These are phyloP conservation scores for Lipomyces sp. DNA, from an alignment of 805 yeast genomes.

Conservation along the genomic window DNA sequence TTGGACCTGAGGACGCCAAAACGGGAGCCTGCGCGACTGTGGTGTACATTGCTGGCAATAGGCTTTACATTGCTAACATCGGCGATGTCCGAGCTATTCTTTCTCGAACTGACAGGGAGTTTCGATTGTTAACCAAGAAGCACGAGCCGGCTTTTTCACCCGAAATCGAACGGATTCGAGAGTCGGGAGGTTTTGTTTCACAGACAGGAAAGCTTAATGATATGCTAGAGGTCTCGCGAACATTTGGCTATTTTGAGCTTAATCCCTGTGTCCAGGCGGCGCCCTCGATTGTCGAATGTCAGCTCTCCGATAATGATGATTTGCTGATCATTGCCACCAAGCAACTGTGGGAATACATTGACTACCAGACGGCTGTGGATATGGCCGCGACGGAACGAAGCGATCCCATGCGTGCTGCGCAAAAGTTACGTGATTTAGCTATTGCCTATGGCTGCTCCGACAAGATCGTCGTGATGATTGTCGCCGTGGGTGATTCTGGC, in stretches of 20 bases:
- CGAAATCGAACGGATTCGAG: constrained; percentile 75
- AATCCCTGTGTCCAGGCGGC: constrained; percentile 89
- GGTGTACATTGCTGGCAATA: constrained; percentile 72
- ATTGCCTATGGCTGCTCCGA: constrained; percentile 86
- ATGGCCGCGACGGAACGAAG: constrained; percentile 78
- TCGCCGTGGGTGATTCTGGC: constrained; percentile 53
- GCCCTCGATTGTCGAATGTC: constrained; percentile 72
- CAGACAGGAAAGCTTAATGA: constrained; percentile 87
- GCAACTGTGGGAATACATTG: constrained; percentile 82
- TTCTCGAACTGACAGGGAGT: constrained; percentile 81
- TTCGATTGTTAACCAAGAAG: constrained; percentile 67
- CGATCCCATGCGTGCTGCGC: constrained; percentile 90
- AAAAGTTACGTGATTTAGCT: constrained; percentile 90
- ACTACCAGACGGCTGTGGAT: constrained; percentile 87
- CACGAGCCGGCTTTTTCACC: constrained; percentile 88
- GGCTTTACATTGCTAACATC: constrained; percentile 78
- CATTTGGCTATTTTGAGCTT: constrained; percentile 85
- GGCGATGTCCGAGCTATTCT: constrained; percentile 89
- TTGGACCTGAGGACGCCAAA: constrained; percentile 67
- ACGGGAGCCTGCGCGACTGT: constrained; percentile 88
- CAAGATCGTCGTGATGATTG: constrained; percentile 77
- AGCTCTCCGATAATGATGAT: constrained; percentile 73
- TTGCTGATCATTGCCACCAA: constrained; percentile 82
- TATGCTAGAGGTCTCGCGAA: constrained; percentile 79
- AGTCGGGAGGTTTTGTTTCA: constrained; percentile 88